Base-by-base conservation (phyloP, 768 basidiomycete species). In the Trametes punicea region DNA sequence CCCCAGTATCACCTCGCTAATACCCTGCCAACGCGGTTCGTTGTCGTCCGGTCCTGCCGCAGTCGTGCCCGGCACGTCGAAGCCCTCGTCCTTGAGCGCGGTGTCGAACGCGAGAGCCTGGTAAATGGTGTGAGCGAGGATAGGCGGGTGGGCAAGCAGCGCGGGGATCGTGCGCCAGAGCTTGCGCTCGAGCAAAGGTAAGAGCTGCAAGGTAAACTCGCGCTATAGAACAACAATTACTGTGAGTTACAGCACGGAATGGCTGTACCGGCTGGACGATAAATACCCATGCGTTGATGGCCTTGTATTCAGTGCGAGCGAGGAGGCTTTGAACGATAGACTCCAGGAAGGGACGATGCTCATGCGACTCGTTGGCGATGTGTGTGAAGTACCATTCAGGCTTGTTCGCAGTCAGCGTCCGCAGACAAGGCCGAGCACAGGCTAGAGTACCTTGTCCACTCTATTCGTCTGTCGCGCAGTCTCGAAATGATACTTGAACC, bases 351-450 rank as follows among this genome's bases (percentile, higher is more conserved):
- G 77, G 70, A 23, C 82, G 78, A 58, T 98, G 94, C 54, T 96
- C 90, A 62, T 93, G 91, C 11, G 83, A 80, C 55, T 88, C 81
- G 67, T 98, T 95, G 45, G 91, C 77, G 21, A 98, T 76, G 68
- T 98, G 91, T 2, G 93, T 87, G 67, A 98, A 90, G 65, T 92
- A 98, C 92, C 95, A 98, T 70, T 98, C 97, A 1, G 97, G 96
- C 93, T 96, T n/a, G n/a, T n/a, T n/a, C n/a, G n/a, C n/a, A n/a
- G 65, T 21, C 54, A 8, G 30, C 23, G 31, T 38, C 23, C 9
- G 4, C 27, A 36, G 10, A 25, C 11, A 1, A 31, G 6, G 40
- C 9, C 18, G 18, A 38, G 21, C 9, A 40, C 16, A 7, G 2
- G 21, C 6, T 2, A 25, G 8, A 30, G 29, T 16, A 90, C 94